Evolutionary conservation across 306 rosid species (phyloP), one percentile per base, ranked within the genome.

Genomic region (Begonia peltatifolia): DNA sequence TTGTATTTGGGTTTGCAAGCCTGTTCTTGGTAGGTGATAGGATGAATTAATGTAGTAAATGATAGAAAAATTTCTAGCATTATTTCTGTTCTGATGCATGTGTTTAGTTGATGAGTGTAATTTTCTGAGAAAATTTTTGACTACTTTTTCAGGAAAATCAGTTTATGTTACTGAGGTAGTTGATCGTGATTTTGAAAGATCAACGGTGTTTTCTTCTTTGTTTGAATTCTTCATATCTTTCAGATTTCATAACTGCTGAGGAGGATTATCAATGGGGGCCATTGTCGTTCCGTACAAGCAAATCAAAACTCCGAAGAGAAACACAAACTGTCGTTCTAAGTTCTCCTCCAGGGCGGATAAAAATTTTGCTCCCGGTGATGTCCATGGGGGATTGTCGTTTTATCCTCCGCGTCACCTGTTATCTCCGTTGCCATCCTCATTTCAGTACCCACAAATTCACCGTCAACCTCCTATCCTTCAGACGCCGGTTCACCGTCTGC

Each of bases 391-490:
- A 54, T 53, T 77, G 15, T 69, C 75, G 12, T 66, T 67, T 22
- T 46, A 54, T 64, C 81, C 82, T 62, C 74, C 57, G 11, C 64
- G 36, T 47, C 35, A 54, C 43, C 57, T 41, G 55, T 41, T 77
- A 5, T 61, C 52, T 14, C 59, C 76, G 0, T 14, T 46, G 42
- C 61, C 22, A 2, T 54, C 54, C 14, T 50, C 18, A 38, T 41
- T 43, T 11, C 65, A 50, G 1, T 25, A 61, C 12, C 66, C 63
- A 18, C 58, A 57, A 10, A 11, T 36, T 20, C 59, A 46, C 2
- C 72, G 38, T 43, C 68, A 68, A 46, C 96, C 94, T 4, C 97
- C 97, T 20, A 54, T 85, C 8, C 85, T 85, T 71, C 97, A 95
- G 68, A 76, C 80, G 5, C 97, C 95, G 1, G 63, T 18, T 36